A percentile compares a stretch with the other conserved stretches of the same genome.
phyloP scores from a whole-genome alignment of 2,329 filamentous ascomycete genomes.

The Nectriaceae sp. region DNA sequence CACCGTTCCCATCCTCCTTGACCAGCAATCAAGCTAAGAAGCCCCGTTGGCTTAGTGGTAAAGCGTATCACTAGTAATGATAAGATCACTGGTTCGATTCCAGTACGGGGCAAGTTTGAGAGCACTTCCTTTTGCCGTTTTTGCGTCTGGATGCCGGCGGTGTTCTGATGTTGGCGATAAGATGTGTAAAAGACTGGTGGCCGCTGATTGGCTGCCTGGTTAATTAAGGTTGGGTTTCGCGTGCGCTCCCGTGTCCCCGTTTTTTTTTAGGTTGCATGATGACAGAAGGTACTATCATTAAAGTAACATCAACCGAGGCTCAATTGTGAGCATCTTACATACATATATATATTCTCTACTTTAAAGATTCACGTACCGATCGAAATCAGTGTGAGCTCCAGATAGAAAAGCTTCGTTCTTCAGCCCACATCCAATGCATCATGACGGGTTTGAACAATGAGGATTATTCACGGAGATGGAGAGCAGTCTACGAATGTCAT shows the following conservation, averaged over 20 bases:
- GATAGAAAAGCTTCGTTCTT: no score
- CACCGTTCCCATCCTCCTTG: background rate
- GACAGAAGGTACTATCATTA: background rate
- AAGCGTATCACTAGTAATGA: constrained; percentile 29
- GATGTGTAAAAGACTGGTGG: background rate
- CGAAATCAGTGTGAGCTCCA: no score
- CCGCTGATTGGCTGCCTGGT: background rate
- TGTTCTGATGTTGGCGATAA: background rate
- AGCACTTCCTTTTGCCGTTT: background rate
- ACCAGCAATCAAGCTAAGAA: background rate
- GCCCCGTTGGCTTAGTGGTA: constrained; percentile 29
- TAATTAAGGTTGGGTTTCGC: background rate
- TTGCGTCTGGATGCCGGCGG: background rate
- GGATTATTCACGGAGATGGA: no score
- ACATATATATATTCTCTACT: background rate
- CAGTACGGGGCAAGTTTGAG: constrained; percentile 19
- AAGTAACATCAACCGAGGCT: background rate
- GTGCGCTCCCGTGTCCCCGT: no score
- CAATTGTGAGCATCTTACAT: no score
- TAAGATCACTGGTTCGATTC: constrained; percentile 27
- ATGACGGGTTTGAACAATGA: no score
- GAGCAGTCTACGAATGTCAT: no score
- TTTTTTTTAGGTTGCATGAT: background rate
- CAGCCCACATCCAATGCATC: no score
- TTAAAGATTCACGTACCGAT: no score